A percentile compares a stretch with the other conserved stretches of the same genome.
Evolutionary conservation across 768 basidiomycete genomes (phyloP).

Genomic region (Termitomyces sp.): DNA sequence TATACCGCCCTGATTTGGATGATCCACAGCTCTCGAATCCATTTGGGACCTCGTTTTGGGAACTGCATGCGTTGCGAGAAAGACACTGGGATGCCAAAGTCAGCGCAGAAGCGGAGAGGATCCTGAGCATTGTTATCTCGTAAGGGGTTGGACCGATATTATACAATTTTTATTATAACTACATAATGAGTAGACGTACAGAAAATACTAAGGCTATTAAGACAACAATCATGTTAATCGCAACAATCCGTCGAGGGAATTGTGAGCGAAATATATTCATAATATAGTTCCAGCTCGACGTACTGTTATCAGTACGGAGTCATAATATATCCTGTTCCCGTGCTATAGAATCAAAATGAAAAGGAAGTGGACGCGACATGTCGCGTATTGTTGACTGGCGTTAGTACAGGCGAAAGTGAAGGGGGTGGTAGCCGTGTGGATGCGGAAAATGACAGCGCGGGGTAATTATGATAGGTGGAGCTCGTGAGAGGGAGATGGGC

Average conservation of each 20-base stretch:
- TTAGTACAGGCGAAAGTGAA: constrained; percentile 21
- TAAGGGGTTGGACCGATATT: constrained; percentile 20
- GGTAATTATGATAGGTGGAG: constrained; percentile 13
- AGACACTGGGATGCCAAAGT: constrained; percentile 68
- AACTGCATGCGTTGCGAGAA: constrained; percentile 61
- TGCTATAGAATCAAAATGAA: constrained; percentile 10
- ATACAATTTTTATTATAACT: constrained; percentile 18
- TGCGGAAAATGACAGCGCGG: constrained; percentile 11
- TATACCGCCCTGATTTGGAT: constrained; percentile 81
- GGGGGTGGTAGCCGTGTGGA: constrained; percentile 28
- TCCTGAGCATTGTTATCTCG: constrained; percentile 42
- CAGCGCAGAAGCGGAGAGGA: constrained; percentile 57
- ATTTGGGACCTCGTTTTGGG: constrained; percentile 86
- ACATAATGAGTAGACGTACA: constrained; percentile 11
- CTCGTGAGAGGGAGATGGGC: constrained; percentile 3
- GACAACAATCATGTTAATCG: constrained; percentile 3
- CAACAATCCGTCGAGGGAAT: constrained; percentile 1
- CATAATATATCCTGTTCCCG: not conserved
- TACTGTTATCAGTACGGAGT: constrained; percentile 2
- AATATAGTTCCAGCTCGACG: constrained; percentile 3
- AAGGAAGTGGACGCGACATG: constrained; percentile 2
- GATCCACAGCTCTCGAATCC: constrained; percentile 84
- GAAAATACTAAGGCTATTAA: constrained; percentile 7
- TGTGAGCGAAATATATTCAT: not conserved
- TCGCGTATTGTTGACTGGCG: not conserved